Base-by-base conservation (phyloP, 164 flowering plant species). In the Stephania yunnanensis region DNA sequence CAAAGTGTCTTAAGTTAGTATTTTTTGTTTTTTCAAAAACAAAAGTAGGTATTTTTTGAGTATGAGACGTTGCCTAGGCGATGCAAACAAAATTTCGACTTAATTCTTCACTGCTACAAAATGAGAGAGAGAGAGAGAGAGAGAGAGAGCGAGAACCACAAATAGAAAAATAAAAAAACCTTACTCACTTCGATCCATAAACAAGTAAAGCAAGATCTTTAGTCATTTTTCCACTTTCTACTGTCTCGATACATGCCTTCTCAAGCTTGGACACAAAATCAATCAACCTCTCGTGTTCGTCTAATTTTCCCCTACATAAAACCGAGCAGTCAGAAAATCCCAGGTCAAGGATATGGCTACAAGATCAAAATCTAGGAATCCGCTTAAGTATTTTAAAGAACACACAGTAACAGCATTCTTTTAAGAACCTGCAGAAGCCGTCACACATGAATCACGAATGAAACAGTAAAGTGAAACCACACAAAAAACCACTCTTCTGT, bases 221-320 rank as follows among this genome's bases (percentile, higher is more conserved):
- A 46, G 97, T 96, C 97, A 96, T 92, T 81, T 92, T 92, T 58
- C 98, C 97, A n/a, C 89, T 76, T 80, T 96, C 99, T 73, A 94
- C 98, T 4, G 97, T 91, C 80, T 85, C 95, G 52, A 94, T 78
- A 78, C 98, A 94, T 48, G 97, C 87, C 72, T 86, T 79, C 84
- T 96, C 98, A 74, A 92, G 86, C 80, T 90, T 90, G 70, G 80
- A 80, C 50, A 85, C 90, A 81, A 96, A 96, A 78, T 92, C 93
- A 70, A 84, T 78, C 81, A 96, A 75, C 75, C 76, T 89, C 71
- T 83, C 85, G 70, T 92, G 85, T 19, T 84, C 81, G 82, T 95
- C 99, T 52, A 93, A 86, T 74, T 92, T 90, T 2, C 53, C 78
- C 74, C 75, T 76, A 65, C 52, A 73, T 61, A 72, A 65, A 78